Base-by-base conservation (phyloP, 2,329 filamentous ascomycete species). In the Hirsutella minnesotensis region DNA sequence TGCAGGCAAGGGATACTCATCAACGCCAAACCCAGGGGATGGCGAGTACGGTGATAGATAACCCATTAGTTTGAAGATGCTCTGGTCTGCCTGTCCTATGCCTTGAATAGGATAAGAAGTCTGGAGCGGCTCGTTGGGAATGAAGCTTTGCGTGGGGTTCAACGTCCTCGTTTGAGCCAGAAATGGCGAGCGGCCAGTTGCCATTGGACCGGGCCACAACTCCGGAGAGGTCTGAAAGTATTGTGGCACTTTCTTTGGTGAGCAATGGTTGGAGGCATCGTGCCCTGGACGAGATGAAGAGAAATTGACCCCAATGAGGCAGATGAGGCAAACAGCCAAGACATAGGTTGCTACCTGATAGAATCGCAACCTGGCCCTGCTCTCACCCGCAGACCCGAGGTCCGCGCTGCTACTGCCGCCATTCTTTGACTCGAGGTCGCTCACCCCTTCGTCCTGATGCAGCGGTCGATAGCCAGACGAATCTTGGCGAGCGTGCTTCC, bases 41-140 rank as follows among this genome's bases (percentile, higher is more conserved):
- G 82, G 78, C 47, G 75, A 75, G 58, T 87, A 88, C 3, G 83
- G 81, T 33, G 77, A 78, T 24, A 87, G 60, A 44, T 53, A 68
- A 39, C 80, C 84, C 69, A 85, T 80, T 54, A 80, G 67, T 47
- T 79, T 70, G 60, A 86, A 87, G 51, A 87, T 83, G 60, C 76
- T 83, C 49, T 70, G 64, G 53, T 80, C 74, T 22, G 72, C 63
- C 2, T 62, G 59, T 39, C 70, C 69, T 61, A 69, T 67, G 21
- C 80, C 81, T 41, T 69, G 56, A 40, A 87, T 81, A 0, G 83
- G 81, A 18, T 82, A 67, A 30, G 77, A 74, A 2, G 83, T 88
- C 64, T 86, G 81, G 44, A 88, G 65, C 39, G 83, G 83, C 39
- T 72, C 66, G 53, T 84, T 84, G 13, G 82, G 79, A 27, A 81